Conservation (phyloP, 2,329 filamentous ascomycete genomes). For the Claviceps capensis region DNA sequence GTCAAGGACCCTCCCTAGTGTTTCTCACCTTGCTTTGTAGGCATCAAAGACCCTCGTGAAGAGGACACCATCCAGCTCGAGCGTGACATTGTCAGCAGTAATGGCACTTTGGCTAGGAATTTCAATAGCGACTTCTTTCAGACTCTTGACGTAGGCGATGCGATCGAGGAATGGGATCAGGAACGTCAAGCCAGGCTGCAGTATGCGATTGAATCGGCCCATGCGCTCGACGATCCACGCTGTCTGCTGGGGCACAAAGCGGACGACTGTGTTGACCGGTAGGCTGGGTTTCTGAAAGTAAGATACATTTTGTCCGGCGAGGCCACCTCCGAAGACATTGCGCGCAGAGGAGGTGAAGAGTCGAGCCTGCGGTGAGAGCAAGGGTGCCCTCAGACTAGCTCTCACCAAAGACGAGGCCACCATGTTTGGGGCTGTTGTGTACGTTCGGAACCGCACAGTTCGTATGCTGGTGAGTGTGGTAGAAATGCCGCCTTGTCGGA, state of each 20-base stretch:
- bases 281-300: conserved; percentile 67
- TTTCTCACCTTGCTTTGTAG: conserved; percentile 77
- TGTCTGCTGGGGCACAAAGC: conserved; percentile 98
- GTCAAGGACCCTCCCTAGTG: not conserved
- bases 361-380: conserved; percentile 9
- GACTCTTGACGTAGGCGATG: conserved; percentile 93
- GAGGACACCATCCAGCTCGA: conserved; percentile 89
- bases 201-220: conserved; percentile 90
- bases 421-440: conserved; percentile 5
- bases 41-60: conserved; percentile 96
- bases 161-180: conserved; percentile 84
- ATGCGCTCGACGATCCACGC: conserved; percentile 99
- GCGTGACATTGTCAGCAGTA: conserved; percentile 93
- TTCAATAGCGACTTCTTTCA: conserved; percentile 93
- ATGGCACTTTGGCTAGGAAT: conserved; percentile 97
- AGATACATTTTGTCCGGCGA: conserved; percentile 35
- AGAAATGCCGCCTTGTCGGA: not conserved
- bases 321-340: conserved; percentile 20
- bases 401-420: conserved; percentile 4
- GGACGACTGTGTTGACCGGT: conserved; percentile 86
- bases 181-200: conserved; percentile 82
- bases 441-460: conserved; percentile 7
- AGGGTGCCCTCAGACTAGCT: conserved; percentile 6
- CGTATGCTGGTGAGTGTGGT: not conserved
- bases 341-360: conserved; percentile 19